Evolutionary conservation across 2,329 filamentous ascomycete genomes (phyloP), one percentile per base, ranked within the genome.

Genomic region (Colletotrichum orchidophilum): DNA sequence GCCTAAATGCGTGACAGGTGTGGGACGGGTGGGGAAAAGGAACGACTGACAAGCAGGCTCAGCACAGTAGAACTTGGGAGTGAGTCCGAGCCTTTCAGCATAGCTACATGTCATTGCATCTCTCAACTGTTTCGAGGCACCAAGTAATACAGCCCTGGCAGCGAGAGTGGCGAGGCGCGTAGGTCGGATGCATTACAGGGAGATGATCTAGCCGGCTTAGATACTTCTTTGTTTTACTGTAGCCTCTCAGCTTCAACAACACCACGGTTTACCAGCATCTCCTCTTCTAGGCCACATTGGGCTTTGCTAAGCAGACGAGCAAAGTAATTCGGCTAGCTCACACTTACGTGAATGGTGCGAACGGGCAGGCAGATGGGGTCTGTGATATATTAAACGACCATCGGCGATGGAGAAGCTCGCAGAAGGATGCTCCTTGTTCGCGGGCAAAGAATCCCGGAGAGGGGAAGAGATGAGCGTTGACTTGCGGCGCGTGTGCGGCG

Each of bases 1-100:
- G 70, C 60, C 60, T 72, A 70, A 55, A 70, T 26, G 49, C 31
- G 39, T 66, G 60, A 72, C 61, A 66, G 70, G 55, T 66, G 61
- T 49, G 60, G 59, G 66, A 60, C 52, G 13, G 29, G 60, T 61
- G 70, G 60, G 27, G 49, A 53, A 50, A 42, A 13, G 54, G 58
- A 66, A 63, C 52, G 42, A 49, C 54, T 55, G 61, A 61, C 61
- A 55, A 35, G 39, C 60, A 52, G 55, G 66, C 70, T 70, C 70
- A 66, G 54, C 69, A 71, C 33, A 66, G 55, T 39, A 31, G 63
- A 66, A 3, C 39, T 15, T 61, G 26, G 35, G 46, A 49, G 26
- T 49, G 49, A 49, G 39, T 46, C 33, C 42, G 29, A 26, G 24
- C 24, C 35, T 55, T 21, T 49, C 39, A 21, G 29, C 63, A 66